A percentile compares a stretch with the other conserved stretches of the same genome.
These are phyloP conservation scores for Solanum gracilifrons DNA, from an alignment of 257 asterid species.

Conservation along the genomic window DNA sequence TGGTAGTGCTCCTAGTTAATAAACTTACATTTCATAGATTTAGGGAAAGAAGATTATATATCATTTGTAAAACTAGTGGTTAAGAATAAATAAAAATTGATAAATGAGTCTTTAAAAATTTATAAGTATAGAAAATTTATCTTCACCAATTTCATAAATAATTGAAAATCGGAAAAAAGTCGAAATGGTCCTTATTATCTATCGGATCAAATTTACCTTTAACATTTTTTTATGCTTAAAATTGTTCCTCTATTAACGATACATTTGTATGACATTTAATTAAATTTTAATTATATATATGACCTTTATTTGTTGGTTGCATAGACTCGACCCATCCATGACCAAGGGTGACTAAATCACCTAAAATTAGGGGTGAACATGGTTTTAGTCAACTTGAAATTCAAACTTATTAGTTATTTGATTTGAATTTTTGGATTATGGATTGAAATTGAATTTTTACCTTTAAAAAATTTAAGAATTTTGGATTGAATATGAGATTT, in stretches of 20 bases:
- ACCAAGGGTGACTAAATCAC: not conserved
- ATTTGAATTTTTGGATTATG: not conserved
- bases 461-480: not conserved
- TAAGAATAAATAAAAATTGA: not conserved
- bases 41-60: not conserved
- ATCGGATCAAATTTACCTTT: not conserved
- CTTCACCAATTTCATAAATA: not conserved
- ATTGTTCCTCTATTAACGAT: not conserved
- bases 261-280: not conserved
- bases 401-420: not conserved
- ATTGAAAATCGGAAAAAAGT: not conserved
- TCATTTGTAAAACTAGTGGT: not conserved
- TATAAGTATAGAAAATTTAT: not conserved
- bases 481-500: not conserved
- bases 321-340: not conserved
- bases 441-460: not conserved
- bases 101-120: not conserved
- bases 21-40: not conserved
- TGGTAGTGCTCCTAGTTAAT: not conserved
- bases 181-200: not conserved
- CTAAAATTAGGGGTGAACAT: not conserved
- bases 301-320: not conserved
- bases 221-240: not conserved
- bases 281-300: not conserved
- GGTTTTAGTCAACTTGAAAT: not conserved